phyloP scores from a whole-genome alignment of 2,329 filamentous ascomycete species.

The Paraconiothyrium sp. region DNA sequence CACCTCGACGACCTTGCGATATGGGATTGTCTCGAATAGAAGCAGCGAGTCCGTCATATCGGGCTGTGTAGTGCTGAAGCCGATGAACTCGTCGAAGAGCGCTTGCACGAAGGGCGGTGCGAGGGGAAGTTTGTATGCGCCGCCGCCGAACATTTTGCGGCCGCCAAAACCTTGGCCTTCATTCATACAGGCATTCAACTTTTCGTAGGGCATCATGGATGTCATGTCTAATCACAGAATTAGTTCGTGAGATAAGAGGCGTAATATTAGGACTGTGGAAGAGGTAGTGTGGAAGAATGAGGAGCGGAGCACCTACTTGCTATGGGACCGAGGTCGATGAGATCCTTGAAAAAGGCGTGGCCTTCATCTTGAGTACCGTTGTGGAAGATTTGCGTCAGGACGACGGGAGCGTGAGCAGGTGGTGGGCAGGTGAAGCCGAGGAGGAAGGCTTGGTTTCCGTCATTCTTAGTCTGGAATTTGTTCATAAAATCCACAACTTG shows the following conservation, averaged over 20 bases:
- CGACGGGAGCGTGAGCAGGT: conserved; percentile 39
- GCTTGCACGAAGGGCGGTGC: conserved; percentile 30
- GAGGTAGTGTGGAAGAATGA: too few relatives aligned
- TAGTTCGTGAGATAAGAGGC: too few relatives aligned
- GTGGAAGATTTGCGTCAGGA: conserved; percentile 44
- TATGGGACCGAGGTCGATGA: conserved; percentile 40
- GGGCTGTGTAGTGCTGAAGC: conserved; percentile 36
- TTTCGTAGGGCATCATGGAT: conserved; percentile 42
- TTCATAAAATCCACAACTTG: conserved; percentile 41
- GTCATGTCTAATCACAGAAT: background rate
- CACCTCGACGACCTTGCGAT: conserved; percentile 35
- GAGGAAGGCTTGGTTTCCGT: conserved; percentile 42
- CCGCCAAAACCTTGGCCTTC: conserved; percentile 43
- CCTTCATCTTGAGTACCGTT: conserved; percentile 47
- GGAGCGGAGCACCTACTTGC: conserved; percentile 7
- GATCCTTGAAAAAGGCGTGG: conserved; percentile 34
- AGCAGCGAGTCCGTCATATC: conserved; percentile 38
- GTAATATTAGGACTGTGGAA: too few relatives aligned
- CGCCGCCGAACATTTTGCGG: conserved; percentile 50
- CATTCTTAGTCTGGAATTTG: conserved; percentile 37
- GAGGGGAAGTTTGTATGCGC: conserved; percentile 47
- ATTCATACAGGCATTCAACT: conserved; percentile 47
- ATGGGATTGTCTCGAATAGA: conserved; percentile 42
- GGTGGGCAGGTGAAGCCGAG: conserved; percentile 41
- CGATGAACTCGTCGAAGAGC: conserved; percentile 38